Evolutionary conservation across 2,329 filamentous ascomycete genomes (phyloP), one percentile per base, ranked within the genome.

Genomic region (Stagonosporopsis vannaccii): DNA sequence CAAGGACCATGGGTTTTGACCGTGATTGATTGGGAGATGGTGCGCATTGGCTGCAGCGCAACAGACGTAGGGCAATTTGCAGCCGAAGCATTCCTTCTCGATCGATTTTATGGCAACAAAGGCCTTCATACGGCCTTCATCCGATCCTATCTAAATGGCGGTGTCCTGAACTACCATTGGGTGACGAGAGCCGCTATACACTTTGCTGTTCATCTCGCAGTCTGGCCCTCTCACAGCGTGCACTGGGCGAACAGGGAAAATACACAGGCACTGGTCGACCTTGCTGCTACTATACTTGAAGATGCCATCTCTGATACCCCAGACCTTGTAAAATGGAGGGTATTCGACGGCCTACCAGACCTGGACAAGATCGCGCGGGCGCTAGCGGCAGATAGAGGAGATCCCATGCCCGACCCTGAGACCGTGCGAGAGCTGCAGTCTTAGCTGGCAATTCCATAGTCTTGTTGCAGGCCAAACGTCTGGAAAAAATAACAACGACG

Each of bases 11-110:
- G 50, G 3, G 47, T 59, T 4, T 42, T 77, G 5, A 77, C 70
- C 1, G 43, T 78, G 9, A 68, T 73, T 8, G 74, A 78, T 37
- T 78, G 74, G 74, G 74, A 77, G 44, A 71, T 74, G 46, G 62
- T 62, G 1, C 63, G 75, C 2, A 60, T 71, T 2, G 76, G 75
- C 4, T 68, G 47, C 3, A 67, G 67, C 13, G 75, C 74, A 7
- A 76, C 74, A 7, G 75, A 78, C 51, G 68, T 75, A 0, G 75
- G 64, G 2, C 75, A 77, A 35, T 77, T 78, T 46, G 68, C 71
- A 15, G 75, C 74, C 0, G 75, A 77, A 48, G 66, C 75, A 4
- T 76, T 69, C 33, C 61, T 77, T 5, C 65, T 77, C 0, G 75
- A 78, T 61, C 62, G 62, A 1, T 75, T 73, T 51, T 52, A 63